Evolutionary conservation across 257 asterid genomes (phyloP).

Genomic region (Gynochthodes officinalis): DNA sequence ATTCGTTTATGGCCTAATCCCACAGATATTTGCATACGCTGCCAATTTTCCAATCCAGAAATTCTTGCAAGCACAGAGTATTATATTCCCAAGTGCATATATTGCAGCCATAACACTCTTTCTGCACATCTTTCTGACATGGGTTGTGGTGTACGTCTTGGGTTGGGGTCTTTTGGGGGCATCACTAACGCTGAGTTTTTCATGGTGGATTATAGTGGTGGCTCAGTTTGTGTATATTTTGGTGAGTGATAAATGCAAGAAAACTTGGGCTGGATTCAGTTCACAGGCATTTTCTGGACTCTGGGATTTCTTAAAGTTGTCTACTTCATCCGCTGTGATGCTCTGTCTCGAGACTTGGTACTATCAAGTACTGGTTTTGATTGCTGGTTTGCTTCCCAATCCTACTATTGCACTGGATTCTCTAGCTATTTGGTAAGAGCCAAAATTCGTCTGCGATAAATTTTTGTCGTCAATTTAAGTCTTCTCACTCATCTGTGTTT

Average conservation of each 20-base stretch:
- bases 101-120: conserved; percentile 12
- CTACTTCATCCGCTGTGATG: conserved; percentile 26
- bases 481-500: neutral
- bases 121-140: conserved; percentile 8
- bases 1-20: conserved; percentile 25
- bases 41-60: conserved; percentile 25
- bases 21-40: conserved; percentile 28
- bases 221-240: conserved; percentile 21
- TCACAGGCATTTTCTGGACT: conserved; percentile 23
- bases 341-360: conserved; percentile 31
- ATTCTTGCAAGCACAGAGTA: conserved; percentile 27
- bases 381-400: conserved; percentile 26
- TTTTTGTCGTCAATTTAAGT: no score
- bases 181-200: conserved; percentile 12
- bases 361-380: conserved; percentile 9
- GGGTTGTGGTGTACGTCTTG: conserved; percentile 18
- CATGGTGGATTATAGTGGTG: conserved; percentile 22
- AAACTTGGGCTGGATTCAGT: conserved; percentile 27
- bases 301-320: conserved; percentile 24
- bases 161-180: conserved; percentile 26
- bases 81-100: conserved; percentile 21
- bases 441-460: no score
- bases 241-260: conserved; percentile 15
- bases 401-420: conserved; percentile 22
- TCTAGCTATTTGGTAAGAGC: conserved; percentile 20